Conservation (phyloP, 2,329 filamentous ascomycete genomes). For the Grosmannia penicillata region DNA sequence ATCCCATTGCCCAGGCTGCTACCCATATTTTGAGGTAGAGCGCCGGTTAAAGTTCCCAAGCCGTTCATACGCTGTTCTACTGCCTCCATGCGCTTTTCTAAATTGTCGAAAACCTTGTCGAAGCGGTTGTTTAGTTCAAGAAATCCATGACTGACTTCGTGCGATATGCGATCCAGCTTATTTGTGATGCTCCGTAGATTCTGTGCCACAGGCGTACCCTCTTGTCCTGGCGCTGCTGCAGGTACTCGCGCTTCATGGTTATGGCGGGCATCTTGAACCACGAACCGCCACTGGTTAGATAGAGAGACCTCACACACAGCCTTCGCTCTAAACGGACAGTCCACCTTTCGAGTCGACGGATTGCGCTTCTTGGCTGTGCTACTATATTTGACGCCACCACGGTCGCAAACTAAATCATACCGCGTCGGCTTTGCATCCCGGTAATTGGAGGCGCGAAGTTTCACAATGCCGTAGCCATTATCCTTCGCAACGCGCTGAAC, state of each 20-base stretch:
- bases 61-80: conserved; percentile 25
- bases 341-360: conserved; percentile 47
- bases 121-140: conserved; percentile 33
- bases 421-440: conserved; percentile 47
- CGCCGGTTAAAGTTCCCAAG: conserved; percentile 3
- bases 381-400: conserved; percentile 49
- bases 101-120: conserved; percentile 31
- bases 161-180: conserved; percentile 43
- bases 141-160: conserved; percentile 39
- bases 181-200: conserved; percentile 42
- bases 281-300: conserved; percentile 49
- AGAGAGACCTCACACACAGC: conserved; percentile 49
- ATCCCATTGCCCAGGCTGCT: conserved; percentile 15
- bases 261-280: conserved; percentile 42
- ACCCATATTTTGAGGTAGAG: conserved; percentile 12
- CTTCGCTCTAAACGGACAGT: conserved; percentile 49
- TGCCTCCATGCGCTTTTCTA: conserved; percentile 40
- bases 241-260: conserved; percentile 46
- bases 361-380: conserved; percentile 51
- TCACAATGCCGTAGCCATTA: conserved; percentile 47
- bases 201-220: conserved; percentile 42
- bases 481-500: conserved; percentile 47
- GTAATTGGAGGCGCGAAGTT: conserved; percentile 48
- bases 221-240: conserved; percentile 37
- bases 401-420: conserved; percentile 48